Conservation (phyloP, 176 grass and related monocot genomes). For the Pharus latifolius region DNA sequence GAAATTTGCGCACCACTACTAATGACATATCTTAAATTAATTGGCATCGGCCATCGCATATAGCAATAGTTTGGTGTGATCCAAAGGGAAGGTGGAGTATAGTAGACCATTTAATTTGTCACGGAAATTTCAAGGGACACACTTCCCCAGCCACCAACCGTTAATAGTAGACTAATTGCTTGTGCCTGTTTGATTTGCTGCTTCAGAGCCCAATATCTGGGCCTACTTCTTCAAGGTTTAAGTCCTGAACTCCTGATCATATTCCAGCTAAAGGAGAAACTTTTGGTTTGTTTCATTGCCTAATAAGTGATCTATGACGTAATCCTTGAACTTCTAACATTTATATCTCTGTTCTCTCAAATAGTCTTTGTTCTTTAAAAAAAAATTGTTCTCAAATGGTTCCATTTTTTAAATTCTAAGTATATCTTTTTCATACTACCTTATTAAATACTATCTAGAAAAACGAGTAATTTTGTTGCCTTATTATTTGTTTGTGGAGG, state of each 20-base stretch:
- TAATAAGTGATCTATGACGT: no score
- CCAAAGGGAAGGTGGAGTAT: neutral
- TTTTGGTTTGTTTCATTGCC: neutral
- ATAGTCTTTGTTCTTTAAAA: no score
- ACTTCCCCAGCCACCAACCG: conserved; percentile 4
- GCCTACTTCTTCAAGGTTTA: conserved; percentile 7
- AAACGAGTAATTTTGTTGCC: no score
- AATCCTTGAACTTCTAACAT: no score
- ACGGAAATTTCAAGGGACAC: neutral
- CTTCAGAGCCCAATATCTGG: neutral
- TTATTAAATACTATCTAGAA: no score
- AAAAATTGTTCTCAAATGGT: no score
- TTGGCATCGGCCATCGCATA: neutral
- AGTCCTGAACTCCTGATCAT: conserved; percentile 8
- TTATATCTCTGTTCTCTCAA: no score
- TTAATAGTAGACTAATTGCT: conserved; percentile 1
- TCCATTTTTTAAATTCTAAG: no score
- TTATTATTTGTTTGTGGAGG: no score
- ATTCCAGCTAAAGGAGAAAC: neutral
- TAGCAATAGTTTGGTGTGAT: conserved; percentile 8
- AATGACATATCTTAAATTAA: conserved; percentile 29
- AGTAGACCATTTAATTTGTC: conserved; percentile 3
- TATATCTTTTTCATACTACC: no score
- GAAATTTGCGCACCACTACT: conserved; percentile 2
- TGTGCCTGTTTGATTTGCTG: neutral